Conservation (phyloP, 2,329 filamentous ascomycete genomes). For the Fusarium sp. region DNA sequence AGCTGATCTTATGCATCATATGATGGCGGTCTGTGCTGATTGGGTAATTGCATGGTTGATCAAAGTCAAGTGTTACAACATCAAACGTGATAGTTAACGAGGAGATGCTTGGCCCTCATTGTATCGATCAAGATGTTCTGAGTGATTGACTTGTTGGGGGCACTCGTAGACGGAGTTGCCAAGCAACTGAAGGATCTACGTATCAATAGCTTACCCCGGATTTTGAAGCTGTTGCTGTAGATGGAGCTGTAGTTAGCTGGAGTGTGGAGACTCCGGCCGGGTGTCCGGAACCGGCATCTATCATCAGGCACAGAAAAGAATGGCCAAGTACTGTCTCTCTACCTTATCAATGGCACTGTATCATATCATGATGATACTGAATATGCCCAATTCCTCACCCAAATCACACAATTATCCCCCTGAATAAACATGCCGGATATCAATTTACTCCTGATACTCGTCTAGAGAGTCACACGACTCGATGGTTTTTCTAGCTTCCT, state of each 20-base stretch:
- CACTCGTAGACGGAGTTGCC: not conserved
- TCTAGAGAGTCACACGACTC: slow-evolving; percentile 16
- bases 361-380: not conserved
- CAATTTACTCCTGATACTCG: not conserved
- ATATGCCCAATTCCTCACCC: not conserved
- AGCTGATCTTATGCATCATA: not conserved
- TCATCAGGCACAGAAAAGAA: slow-evolving; percentile 21
- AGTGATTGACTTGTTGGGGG: not conserved
- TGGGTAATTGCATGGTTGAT: not conserved
- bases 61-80: not conserved
- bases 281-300: slow-evolving; percentile 8
- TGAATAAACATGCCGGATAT: not conserved
- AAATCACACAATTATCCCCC: not conserved
- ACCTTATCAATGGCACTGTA: not conserved
- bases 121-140: not conserved
- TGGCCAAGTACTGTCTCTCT: too few species aligned
- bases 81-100: not conserved
- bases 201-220: slow-evolving; percentile 19
- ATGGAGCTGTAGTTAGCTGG: not conserved
- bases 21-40: not conserved
- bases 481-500: slow-evolving; percentile 3
- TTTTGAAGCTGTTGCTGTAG: slow-evolving; percentile 12
- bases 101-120: not conserved
- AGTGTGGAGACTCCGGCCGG: slow-evolving; percentile 13
- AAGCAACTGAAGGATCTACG: slow-evolving; percentile 7